Percentiles rank a stretch among this genome's conserved stretches.
Conservation (phyloP, 2,329 filamentous ascomycete genomes). For the Leptographium procerum region DNA sequence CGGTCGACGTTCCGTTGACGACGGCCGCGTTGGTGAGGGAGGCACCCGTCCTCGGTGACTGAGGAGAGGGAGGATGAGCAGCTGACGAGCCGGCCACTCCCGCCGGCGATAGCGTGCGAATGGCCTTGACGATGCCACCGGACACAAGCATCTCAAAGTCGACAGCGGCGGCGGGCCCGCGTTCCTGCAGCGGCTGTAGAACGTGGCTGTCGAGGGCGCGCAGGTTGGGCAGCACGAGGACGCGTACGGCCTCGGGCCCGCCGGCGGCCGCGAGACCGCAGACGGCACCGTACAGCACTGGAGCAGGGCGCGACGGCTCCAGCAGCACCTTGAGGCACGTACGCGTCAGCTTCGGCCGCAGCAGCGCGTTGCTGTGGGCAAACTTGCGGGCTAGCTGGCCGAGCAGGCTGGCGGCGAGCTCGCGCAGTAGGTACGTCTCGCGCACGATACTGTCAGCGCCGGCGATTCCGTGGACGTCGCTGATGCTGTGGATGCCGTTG, state of each 20-base stretch:
- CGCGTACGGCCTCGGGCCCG: slow-evolving; percentile 46
- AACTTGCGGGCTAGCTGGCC: slow-evolving; percentile 73
- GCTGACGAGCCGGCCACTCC: slow-evolving; percentile 9
- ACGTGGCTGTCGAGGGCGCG: slow-evolving; percentile 42
- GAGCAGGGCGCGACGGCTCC: slow-evolving; percentile 70
- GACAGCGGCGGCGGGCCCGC: slow-evolving; percentile 26
- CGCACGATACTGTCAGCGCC: slow-evolving; percentile 23
- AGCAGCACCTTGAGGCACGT: slow-evolving; percentile 88
- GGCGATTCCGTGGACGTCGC: slow-evolving; percentile 31
- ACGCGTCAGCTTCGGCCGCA: slow-evolving; percentile 81
- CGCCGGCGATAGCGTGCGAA: slow-evolving; percentile 29
- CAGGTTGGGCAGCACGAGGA: slow-evolving; percentile 45
- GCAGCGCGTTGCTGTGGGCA: slow-evolving; percentile 64
- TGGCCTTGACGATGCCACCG: slow-evolving; percentile 41
- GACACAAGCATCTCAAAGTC: slow-evolving; percentile 44
- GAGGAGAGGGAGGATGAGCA: slow-evolving; percentile 7
- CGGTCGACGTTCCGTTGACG: slow-evolving; percentile 9
- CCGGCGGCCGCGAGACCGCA: slow-evolving; percentile 69
- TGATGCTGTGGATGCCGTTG: slow-evolving; percentile 16
- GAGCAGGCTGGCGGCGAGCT: slow-evolving; percentile 73
- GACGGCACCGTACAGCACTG: slow-evolving; percentile 82
- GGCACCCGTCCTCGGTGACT: neutral
- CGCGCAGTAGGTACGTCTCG: slow-evolving; percentile 69
- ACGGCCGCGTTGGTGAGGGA: neutral
- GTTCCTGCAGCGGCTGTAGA: slow-evolving; percentile 41